Evolutionary conservation across 345 rosid species (phyloP), one percentile per base, ranked within the genome.

Genomic region (Dovyalis caffra): DNA sequence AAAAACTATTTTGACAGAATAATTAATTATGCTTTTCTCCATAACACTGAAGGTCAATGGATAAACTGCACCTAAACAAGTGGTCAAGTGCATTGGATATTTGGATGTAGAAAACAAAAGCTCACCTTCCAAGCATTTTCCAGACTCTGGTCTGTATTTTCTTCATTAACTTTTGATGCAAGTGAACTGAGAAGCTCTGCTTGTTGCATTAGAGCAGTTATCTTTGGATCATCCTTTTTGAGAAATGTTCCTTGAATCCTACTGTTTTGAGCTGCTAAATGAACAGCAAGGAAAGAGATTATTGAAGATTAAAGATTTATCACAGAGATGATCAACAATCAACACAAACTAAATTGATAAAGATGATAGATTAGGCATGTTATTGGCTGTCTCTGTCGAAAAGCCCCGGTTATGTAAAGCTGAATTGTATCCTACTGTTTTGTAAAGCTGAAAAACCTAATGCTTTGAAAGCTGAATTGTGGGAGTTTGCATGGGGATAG

Each of bases 111-210:
- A 62, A 43, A 71, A 57, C 20, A 40, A 77, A 66, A 71, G 56
- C 80, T 83, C 66, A 90, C 99, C 98, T 91, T 93, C 99, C 97
- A 91, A 60, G 99, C 94, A 90, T 85, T 88, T 83, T 95, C 98
- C 73, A 91, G 88, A 88, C 96, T 87, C 83, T 88, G 92, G 29
- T 93, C 97, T 67, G 93, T 85, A 83, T 82, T 87, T 74, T 93
- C 98, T 37, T 85, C 40, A 65, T 85, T 87, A 64, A 95, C 92
- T 89, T 88, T 95, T 74, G 73, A 67, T 4, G 97, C 89, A 53
- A 95, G 88, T 66, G 99, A 87, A 80, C 89, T 87, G 73, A 95
- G 91, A 81, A 93, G 89, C 82, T 91, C 93, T 32, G 98, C 93
- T 87, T 93, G 99, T 86, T 93, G 91, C 92, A 90, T 83, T 86